A percentile compares a stretch with the other conserved stretches of the same genome.
Evolutionary conservation across 345 rosid species (phyloP).

Genomic region (Rubroshorea leprosula): DNA sequence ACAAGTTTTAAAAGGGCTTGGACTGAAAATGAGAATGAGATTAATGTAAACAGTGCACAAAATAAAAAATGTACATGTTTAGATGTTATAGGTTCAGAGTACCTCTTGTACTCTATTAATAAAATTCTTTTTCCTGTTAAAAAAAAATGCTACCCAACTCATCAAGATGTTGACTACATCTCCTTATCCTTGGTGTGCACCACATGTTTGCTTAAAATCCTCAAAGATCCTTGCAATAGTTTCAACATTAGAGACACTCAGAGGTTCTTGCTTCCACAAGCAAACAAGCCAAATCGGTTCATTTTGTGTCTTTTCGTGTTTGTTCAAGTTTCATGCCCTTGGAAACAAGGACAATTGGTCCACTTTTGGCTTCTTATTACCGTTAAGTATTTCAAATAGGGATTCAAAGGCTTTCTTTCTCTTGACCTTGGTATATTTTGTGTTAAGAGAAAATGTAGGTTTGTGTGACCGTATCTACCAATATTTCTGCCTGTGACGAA

Average conservation of each 20-base stretch:
- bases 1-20: too few relatives aligned
- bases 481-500: too few relatives aligned
- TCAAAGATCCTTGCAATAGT: conserved; percentile 1
- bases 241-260: conserved; percentile 6
- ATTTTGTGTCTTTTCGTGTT: conserved; percentile 2
- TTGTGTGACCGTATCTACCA: too few relatives aligned
- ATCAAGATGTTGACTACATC: too few relatives aligned
- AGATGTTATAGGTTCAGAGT: too few relatives aligned
- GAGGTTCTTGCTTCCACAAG: conserved; percentile 12
- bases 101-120: too few relatives aligned
- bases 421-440: background rate
- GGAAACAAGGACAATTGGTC: conserved; percentile 12
- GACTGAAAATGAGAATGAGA: too few relatives aligned
- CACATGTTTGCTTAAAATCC: conserved; percentile 19
- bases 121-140: too few relatives aligned
- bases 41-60: too few relatives aligned
- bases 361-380: conserved; percentile 19
- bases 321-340: conserved; percentile 10
- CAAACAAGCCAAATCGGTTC: conserved; percentile 18
- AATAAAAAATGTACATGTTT: too few relatives aligned
- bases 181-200: conserved; percentile 19
- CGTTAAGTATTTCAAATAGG: too few relatives aligned
- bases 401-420: conserved; percentile 7
- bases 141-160: too few relatives aligned
- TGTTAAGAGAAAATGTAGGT: conserved; percentile 1